Evolutionary conservation across 805 yeast species (phyloP).

Genomic region (Metschnikowia sp.): DNA sequence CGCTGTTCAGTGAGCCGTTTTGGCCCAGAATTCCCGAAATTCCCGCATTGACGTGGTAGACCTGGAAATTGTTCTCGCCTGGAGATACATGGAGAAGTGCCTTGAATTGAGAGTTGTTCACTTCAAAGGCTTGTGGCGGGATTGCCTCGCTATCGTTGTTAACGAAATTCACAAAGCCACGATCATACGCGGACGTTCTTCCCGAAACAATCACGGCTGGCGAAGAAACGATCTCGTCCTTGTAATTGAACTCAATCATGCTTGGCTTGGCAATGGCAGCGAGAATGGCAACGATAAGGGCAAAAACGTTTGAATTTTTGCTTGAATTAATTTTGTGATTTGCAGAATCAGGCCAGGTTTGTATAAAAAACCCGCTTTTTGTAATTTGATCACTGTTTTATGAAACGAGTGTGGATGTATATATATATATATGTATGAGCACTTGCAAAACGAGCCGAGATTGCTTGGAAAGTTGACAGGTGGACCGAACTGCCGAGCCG

Average conservation of each 20-base stretch:
- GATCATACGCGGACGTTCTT: constrained; percentile 13
- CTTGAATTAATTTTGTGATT: too few relatives aligned
- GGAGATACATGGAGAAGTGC: constrained; percentile 67
- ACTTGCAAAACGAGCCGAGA: too few relatives aligned
- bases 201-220: constrained; percentile 40
- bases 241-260: constrained; percentile 24
- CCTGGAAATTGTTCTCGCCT: constrained; percentile 57
- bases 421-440: too few relatives aligned
- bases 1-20: constrained; percentile 27
- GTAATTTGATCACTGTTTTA: too few relatives aligned
- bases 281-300: too few relatives aligned
- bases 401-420: too few relatives aligned
- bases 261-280: too few relatives aligned
- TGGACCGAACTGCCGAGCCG: not conserved
- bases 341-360: too few relatives aligned
- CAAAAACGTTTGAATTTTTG: too few relatives aligned
- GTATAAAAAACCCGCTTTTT: too few relatives aligned
- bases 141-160: constrained; percentile 40
- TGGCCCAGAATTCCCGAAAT: too few relatives aligned
- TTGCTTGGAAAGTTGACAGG: not conserved
- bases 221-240: constrained; percentile 38
- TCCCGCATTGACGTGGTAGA: constrained; percentile 37
- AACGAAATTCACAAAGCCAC: constrained; percentile 31
- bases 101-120: constrained; percentile 69
- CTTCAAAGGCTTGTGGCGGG: constrained; percentile 71